These are phyloP conservation scores for Penicillium daleae DNA, from an alignment of 495 filamentous ascomycete genomes.

Conservation along the genomic window DNA sequence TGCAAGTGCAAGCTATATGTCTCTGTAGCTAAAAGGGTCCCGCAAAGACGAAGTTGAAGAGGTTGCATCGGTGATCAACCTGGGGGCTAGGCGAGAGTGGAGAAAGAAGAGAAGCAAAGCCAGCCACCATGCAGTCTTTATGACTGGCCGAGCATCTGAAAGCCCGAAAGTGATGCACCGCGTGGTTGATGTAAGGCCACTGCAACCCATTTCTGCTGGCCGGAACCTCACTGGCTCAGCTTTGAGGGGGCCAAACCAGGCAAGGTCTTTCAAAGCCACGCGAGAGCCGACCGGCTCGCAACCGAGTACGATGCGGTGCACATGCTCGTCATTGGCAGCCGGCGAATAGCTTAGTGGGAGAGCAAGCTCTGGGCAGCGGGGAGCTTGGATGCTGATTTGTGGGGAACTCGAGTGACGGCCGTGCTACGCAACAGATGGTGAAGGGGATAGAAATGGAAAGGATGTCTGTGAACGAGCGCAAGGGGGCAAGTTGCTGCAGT, in stretches of 20 bases:
- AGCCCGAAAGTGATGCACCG: not conserved
- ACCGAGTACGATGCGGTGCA: conserved; percentile 9
- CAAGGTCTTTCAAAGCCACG: conserved; percentile 8
- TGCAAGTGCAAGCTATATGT: too few relatives aligned
- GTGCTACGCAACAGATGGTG: not conserved
- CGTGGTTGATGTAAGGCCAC: conserved; percentile 2
- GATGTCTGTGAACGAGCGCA: not conserved
- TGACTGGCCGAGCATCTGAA: conserved; percentile 1
- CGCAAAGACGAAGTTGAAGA: not conserved
- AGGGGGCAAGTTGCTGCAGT: not conserved
- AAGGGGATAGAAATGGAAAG: not conserved
- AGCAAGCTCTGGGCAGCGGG: not conserved
- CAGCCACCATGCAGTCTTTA: not conserved
- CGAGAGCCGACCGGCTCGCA: conserved; percentile 28
- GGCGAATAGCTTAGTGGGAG: conserved; percentile 9
- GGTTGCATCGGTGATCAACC: not conserved
- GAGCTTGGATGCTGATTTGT: conserved; percentile 11
- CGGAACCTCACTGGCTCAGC: not conserved
- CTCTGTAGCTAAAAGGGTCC: not conserved
- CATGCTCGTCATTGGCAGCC: conserved; percentile 8
- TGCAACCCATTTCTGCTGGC: not conserved
- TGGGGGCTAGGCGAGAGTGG: not conserved
- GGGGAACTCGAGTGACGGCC: not conserved
- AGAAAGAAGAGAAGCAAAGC: not conserved
- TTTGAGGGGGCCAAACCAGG: not conserved